Base-by-base conservation (phyloP, 2,329 filamentous ascomycete species). In the Stemphylium lycopersici region DNA sequence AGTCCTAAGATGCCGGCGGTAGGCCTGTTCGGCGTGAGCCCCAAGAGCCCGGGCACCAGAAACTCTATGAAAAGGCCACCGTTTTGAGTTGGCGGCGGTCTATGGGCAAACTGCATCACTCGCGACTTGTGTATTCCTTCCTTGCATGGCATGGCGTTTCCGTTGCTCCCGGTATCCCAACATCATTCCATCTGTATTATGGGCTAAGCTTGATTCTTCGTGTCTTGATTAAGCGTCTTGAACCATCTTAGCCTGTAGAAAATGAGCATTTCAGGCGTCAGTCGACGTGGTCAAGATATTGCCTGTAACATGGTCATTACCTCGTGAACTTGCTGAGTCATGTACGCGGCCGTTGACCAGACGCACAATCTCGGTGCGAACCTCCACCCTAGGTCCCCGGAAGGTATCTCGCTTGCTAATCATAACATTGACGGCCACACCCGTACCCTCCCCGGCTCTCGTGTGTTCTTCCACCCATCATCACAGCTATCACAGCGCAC, bases 1-100 rank as follows among this genome's bases (percentile, higher is more conserved):
- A 65, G 63, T 37, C 58, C 65, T 1, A 61, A 61, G 40, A 34
- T 67, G 56, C 71, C 72, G 16, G 62, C 66, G 11, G 22, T 74
- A 5, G 72, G 71, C 3, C 48, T 66, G 31, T 75, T 73, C 43
- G 62, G 48, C n/a, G 63, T 56, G 13, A 68, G 63, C 48, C 67
- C 70, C 2, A 66, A 59, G 16, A 68, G 64, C 37, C 66, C 63
- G 8, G 34, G 46, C 5, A 22, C 69, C 3, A 63, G 61, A 16
- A 67, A 64, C 43, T 64, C 64, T 3, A 55, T 69, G 52, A 71
- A 66, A 58, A 60, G 64, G 44, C 61, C 56, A 41, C 61, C 58
- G 12, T 68, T 64, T 41, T 62, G 52, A 61, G 34, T 15, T 10
- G 34, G 18, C 15, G 36, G 20, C 7, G 5, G 15, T 20, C 40